Evolutionary conservation across 345 rosid genomes (phyloP).

Genomic region (Iberis pinnata): DNA sequence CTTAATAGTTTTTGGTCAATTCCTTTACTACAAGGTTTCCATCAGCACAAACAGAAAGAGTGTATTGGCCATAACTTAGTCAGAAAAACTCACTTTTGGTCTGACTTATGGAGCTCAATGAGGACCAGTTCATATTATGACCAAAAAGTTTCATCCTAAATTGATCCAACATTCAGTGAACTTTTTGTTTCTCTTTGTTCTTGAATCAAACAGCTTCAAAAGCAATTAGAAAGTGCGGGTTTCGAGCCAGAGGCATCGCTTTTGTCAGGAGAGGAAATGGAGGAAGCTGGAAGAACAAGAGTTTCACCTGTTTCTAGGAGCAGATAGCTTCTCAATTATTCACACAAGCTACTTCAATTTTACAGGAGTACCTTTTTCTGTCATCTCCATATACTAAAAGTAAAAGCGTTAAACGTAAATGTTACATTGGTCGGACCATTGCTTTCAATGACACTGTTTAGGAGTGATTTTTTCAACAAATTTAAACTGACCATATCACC

Average conservation of each 20-base stretch:
- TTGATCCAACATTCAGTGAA: not conserved
- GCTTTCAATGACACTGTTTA: too few relatives aligned
- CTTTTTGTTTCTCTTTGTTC: not conserved
- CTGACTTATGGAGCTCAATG: too few relatives aligned
- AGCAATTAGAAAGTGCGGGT: constrained; percentile 47
- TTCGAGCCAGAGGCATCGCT: constrained; percentile 52
- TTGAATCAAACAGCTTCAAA: constrained; percentile 42
- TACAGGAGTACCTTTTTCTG: too few relatives aligned
- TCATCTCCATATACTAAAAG: not conserved
- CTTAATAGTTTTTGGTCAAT: not conserved
- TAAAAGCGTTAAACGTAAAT: too few relatives aligned
- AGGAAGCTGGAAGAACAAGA: constrained; percentile 54
- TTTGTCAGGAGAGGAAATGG: constrained; percentile 52
- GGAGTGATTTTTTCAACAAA: too few relatives aligned
- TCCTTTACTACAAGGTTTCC: not conserved
- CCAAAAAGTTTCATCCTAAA: too few relatives aligned
- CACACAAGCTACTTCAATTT: too few relatives aligned
- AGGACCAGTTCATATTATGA: too few relatives aligned
- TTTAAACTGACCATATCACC: too few relatives aligned
- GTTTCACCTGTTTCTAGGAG: constrained; percentile 55
- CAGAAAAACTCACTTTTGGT: too few relatives aligned
- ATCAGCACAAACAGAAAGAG: not conserved
- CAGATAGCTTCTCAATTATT: constrained; percentile 22
- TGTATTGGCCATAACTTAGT: too few relatives aligned
- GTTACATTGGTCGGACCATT: too few relatives aligned